These are phyloP conservation scores for Erysimum cheiri DNA, from an alignment of 441 rosid species.

Conservation along the genomic window DNA sequence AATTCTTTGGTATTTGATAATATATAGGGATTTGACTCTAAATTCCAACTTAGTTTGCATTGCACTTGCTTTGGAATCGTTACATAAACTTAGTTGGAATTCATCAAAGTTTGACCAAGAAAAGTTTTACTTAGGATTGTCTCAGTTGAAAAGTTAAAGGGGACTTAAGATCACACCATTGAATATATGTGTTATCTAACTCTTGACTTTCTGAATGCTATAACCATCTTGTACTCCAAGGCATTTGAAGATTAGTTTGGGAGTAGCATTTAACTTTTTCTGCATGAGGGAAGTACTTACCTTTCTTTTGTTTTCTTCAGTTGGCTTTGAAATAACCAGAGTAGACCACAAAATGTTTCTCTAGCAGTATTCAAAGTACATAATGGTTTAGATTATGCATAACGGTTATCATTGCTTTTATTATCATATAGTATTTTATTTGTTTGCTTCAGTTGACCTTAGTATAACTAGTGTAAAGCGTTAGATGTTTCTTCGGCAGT, in stretches of 20 bases:
- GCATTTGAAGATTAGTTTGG: not conserved
- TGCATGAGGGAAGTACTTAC: not conserved
- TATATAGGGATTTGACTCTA: not conserved
- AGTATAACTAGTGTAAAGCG: not conserved
- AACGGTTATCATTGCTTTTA: too few relatives aligned
- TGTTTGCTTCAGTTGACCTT: not conserved
- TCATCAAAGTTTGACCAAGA: slow-evolving; percentile 2
- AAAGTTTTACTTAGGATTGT: not conserved
- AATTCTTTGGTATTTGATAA: not conserved
- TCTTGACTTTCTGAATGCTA: not conserved
- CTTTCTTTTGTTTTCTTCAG: not conserved
- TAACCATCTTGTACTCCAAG: not conserved
- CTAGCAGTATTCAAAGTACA: too few relatives aligned
- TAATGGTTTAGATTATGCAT: too few relatives aligned
- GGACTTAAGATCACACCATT: too few relatives aligned
- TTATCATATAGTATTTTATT: not conserved
- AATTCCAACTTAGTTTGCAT: not conserved
- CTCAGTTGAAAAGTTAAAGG: not conserved
- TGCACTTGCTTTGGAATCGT: not conserved
- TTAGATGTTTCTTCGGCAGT: not conserved
- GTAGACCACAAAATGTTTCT: too few relatives aligned
- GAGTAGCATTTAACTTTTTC: not conserved
- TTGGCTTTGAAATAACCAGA: too few relatives aligned
- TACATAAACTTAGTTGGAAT: not conserved
- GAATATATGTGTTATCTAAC: not conserved